A percentile compares a stretch with the other conserved stretches of the same genome.
Conservation (phyloP, 2,329 filamentous ascomycete genomes). For the Phialophora macrospora region DNA sequence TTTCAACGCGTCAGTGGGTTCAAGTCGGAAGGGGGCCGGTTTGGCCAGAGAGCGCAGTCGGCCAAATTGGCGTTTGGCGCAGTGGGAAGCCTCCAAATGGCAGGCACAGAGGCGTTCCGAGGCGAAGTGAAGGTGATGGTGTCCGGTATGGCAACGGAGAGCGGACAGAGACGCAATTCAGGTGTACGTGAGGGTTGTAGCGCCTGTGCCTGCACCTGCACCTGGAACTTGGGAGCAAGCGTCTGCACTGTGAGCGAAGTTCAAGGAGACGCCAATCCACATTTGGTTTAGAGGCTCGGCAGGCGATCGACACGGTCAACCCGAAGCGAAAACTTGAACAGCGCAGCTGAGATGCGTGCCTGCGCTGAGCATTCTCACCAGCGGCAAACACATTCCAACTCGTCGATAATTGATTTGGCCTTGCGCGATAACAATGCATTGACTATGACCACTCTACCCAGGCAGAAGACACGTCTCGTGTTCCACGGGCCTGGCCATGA, state of each 20-base stretch:
- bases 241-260: constrained; percentile 16
- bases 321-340: constrained; percentile 5
- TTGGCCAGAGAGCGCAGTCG: constrained; percentile 20
- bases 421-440: neutral
- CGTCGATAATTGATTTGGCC: neutral
- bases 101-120: neutral
- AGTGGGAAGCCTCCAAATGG: neutral
- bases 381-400: constrained; percentile 11
- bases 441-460: neutral
- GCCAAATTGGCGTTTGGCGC: constrained; percentile 1
- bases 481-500: neutral
- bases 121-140: neutral
- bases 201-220: constrained; percentile 13
- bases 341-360: constrained; percentile 7
- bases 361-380: constrained; percentile 15
- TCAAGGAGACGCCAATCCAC: constrained; percentile 12
- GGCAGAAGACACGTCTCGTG: neutral
- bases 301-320: constrained; percentile 18
- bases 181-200: constrained; percentile 10
- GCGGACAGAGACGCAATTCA: neutral
- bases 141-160: neutral
- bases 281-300: constrained; percentile 14
- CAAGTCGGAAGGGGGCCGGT: constrained; percentile 30
- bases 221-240: constrained; percentile 15
- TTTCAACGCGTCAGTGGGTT: constrained; percentile 30